Base-by-base conservation (phyloP, 1,284 basidiomycete species). In the Fomitiporia mediterranea region DNA sequence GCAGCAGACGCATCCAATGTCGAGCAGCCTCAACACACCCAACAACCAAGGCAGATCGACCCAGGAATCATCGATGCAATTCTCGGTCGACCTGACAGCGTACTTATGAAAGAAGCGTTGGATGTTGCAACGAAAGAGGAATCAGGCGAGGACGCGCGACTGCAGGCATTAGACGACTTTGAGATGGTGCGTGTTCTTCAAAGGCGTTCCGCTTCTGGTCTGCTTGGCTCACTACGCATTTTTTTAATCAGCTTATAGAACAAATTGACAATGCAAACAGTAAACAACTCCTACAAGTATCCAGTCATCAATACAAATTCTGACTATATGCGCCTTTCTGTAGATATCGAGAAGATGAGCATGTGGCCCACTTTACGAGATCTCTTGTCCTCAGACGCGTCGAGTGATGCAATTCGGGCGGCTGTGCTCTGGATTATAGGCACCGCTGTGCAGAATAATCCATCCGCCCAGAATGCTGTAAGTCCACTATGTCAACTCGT, bases 191-290 rank as follows among this genome's bases (percentile, higher is more conserved):
- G 13, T 9, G 15, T 49, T 30, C 49, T 30, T 44, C 17, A 34
- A n/a, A 15, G 7, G 19, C 13, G 17, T 13, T 39, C 17, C 44
- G 28, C 37, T 35, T 46, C 17, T 42, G 2, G 34, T n/a, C 5
- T 32, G 6, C 3, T 21, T 17, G 34, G 7, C 47, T 48, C 56
- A 15, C n/a, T n/a, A n/a, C n/a, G n/a, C n/a, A n/a, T n/a, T n/a
- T n/a, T n/a, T n/a, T n/a, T n/a, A n/a, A n/a, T n/a, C 64, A 94
- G 93, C 77, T 98, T 25, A 81, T 98, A 61, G 94, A 98, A 69
- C 81, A 84, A 46, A 93, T 99, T 56, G 96, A 99, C 67, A 99
- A 99, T 69, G 95, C 96, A 2, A 98, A 94, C 68, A 86, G 89
- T 90, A 62, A 57, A 79, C 39, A 19, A 40, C 17, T 13, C 2